Evolutionary conservation across 331 rosid species (phyloP), one percentile per base, ranked within the genome.

Genomic region (Malus hybrid): DNA sequence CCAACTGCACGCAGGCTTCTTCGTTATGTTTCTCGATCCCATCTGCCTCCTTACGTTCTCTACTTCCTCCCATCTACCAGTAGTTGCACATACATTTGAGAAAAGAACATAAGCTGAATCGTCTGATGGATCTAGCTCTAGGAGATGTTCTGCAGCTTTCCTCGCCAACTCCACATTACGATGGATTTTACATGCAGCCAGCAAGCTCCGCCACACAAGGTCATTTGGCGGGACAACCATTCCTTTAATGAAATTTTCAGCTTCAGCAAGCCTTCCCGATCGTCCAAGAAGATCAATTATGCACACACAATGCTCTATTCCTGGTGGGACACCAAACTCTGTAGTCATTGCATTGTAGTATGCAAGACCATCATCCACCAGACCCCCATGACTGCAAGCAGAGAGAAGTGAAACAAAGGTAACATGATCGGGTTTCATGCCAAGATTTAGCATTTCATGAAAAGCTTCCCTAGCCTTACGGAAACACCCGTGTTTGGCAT

Each of bases 1-100:
- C 98, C 97, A 94, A 78, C 97, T 92, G 77, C 94, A 91, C 5
- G 92, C 97, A 24, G 93, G 99, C 76, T 86, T 85, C 86, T 94
- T 94, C 79, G 74, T 91, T 76, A 94, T 82, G 36, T 76, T 86
- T 18, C 86, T 83, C 10, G 87, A 78, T 71, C 82, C 87, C 99
- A 94, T 94, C 70, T 54, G 85, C 64, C 79, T 86, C 84, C 99
- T 83, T 59, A 94, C 86, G 67, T 66, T 79, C 90, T 92, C 99
- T 70, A 87, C 92, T 67, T 89, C 96, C 64, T 86, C 91, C 99
- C 99, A 94, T 77, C 84, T 89, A 66, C 90, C 85, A 1, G 86
- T 81, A 55, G 92, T 83, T 31, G 99, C 97, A 74, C 92, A 94
- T 1, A 90, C 85, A 74, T 92, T 94, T 19, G 99, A 89, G 75